Base-by-base conservation (phyloP, 371 early-diverging fungal species). In the Apophysomyces elegans region DNA sequence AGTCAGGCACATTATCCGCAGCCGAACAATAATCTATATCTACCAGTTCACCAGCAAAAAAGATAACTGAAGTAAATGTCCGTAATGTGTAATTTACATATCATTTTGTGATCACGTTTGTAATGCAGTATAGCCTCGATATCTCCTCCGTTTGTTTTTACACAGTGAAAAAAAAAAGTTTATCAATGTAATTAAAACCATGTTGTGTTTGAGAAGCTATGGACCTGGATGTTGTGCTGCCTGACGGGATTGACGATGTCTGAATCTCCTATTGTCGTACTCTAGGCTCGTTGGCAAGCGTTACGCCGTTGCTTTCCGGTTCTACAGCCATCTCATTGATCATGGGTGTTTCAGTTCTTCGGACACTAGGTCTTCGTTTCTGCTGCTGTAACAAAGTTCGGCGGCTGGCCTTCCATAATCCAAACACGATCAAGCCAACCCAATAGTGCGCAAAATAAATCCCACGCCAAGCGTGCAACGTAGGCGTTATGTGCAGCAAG, bases 371-470 rank as follows among this genome's bases (percentile, higher is more conserved):
- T 12, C 45, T n/a, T 37, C 71, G 54, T 61, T 71, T 74, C 41
- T 77, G 74, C 11, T 67, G 11, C 8, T 14, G 14, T 14, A 59
- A 37, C 50, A 76, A 46, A 21, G 11, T 43, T 21, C 2, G 63
- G 61, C 45, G 63, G 70, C 1, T 56, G n/a, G 0, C 59, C 26
- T 16, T 41, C 59, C 18, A 72, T 66, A 35, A 79, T 57, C 8
- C 66, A 37, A n/a, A 78, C 26, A 13, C 69, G 68, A 54, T 75
- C 54, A 65, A 71, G 5, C 84, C 56, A 1, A 87, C 63, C 32
- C 78, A 63, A 35, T 90, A 58, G 57, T 90, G 93, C 37, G 81
- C 58, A 61, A 64, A 81, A 66, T 85, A 84, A 38, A 89, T 74
- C 32, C 76, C 66, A 32, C 73, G 68, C 91, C 91, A 94, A 13